Percentiles rank a stretch among this genome's conserved stretches.
Evolutionary conservation across 2,329 filamentous ascomycete genomes (phyloP).

Genomic region (Didymella keratinophila): DNA sequence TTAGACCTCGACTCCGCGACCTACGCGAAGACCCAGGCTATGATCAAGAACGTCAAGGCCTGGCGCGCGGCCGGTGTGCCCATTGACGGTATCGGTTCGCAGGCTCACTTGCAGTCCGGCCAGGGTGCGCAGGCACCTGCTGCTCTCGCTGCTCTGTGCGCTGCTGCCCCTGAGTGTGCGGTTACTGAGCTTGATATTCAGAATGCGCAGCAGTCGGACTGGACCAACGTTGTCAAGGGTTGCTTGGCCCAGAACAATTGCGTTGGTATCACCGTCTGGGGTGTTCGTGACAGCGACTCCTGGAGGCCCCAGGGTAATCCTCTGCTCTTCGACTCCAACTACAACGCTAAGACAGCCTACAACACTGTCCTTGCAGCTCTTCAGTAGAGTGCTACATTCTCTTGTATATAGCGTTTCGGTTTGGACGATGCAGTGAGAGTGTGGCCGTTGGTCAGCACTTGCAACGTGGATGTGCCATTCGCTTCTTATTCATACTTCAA

Average conservation of each 20-base stretch:
- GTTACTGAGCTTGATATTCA: slow-evolving; percentile 75
- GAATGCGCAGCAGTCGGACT: slow-evolving; percentile 64
- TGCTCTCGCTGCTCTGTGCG: slow-evolving; percentile 63
- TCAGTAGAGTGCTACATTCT: slow-evolving; percentile 18
- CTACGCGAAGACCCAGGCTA: slow-evolving; percentile 66
- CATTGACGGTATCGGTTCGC: slow-evolving; percentile 71
- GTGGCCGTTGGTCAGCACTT: neutral
- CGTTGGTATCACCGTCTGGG: slow-evolving; percentile 73
- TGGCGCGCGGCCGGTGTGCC: slow-evolving; percentile 69
- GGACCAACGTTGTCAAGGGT: slow-evolving; percentile 63
- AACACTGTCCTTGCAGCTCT: slow-evolving; percentile 43
- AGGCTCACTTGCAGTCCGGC: slow-evolving; percentile 56
- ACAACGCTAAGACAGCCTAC: slow-evolving; percentile 54
- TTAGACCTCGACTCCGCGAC: slow-evolving; percentile 65
- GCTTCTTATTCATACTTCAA: neutral
- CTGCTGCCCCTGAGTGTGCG: slow-evolving; percentile 65
- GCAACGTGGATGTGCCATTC: neutral
- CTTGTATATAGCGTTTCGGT: neutral
- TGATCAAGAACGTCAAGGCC: slow-evolving; percentile 68
- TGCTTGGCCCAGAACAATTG: slow-evolving; percentile 68
- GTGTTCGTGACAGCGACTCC: slow-evolving; percentile 56
- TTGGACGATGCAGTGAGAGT: neutral
- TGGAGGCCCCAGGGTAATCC: slow-evolving; percentile 56
- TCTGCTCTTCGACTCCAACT: slow-evolving; percentile 56
- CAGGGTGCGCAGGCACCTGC: slow-evolving; percentile 57